These are phyloP conservation scores for Flaveria linearis DNA, from an alignment of 129 eudicot species.

Conservation along the genomic window DNA sequence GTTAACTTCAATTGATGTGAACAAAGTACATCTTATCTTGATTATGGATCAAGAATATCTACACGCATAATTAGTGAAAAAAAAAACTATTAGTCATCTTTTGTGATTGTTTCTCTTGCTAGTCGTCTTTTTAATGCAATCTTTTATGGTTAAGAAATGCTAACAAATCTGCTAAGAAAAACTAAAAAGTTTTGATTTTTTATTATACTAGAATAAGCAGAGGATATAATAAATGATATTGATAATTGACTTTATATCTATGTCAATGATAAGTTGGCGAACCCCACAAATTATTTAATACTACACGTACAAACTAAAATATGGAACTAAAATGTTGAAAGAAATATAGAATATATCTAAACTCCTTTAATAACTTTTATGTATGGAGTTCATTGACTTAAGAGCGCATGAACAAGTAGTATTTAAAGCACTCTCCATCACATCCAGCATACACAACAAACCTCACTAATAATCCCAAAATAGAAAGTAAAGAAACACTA, in stretches of 20 bases:
- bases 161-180: background rate
- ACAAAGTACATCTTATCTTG: background rate
- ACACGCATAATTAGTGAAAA: background rate
- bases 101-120: no score
- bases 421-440: conserved; percentile 4
- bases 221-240: background rate
- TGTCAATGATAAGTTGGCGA: background rate
- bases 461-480: background rate
- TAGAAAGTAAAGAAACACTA: background rate
- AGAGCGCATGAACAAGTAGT: background rate
- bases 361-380: background rate
- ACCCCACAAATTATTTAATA: background rate
- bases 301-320: background rate
- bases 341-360: background rate
- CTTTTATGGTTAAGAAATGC: no score
- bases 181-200: conserved; percentile 9
- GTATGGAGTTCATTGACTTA: background rate
- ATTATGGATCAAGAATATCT: conserved; percentile 2
- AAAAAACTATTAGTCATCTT: no score
- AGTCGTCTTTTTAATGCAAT: no score
- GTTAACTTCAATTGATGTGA: no score
- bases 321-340: conserved; percentile 2
- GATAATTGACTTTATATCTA: conserved; percentile 7
- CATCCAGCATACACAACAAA: conserved; percentile 9
- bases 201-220: conserved; percentile 4